These are phyloP conservation scores for Ogataea ramenticola DNA, from an alignment of 805 yeast genomes.

Conservation along the genomic window DNA sequence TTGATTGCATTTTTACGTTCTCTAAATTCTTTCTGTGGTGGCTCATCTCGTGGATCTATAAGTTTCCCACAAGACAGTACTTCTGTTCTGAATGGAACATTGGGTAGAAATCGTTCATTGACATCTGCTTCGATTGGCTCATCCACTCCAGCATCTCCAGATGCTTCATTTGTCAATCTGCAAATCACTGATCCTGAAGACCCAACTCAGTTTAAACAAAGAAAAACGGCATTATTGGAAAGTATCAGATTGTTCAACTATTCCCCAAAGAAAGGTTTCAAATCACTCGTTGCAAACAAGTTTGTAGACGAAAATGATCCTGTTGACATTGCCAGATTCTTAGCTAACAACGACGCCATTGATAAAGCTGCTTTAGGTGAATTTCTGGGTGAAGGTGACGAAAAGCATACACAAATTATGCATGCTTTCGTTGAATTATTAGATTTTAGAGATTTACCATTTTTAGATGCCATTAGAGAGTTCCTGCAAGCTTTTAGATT, in stretches of 20 bases:
- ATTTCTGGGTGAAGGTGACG: slow-evolving; percentile 83
- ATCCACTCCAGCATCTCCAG: slow-evolving; percentile 15
- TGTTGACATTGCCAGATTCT: slow-evolving; percentile 62
- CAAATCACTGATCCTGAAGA: slow-evolving; percentile 39
- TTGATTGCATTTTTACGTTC: slow-evolving; percentile 79
- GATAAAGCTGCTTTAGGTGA: slow-evolving; percentile 87
- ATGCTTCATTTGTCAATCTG: slow-evolving; percentile 10
- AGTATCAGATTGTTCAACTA: slow-evolving; percentile 75
- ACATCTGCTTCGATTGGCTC: slow-evolving; percentile 25
- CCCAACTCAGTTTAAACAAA: slow-evolving; percentile 78
- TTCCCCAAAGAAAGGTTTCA: slow-evolving; percentile 78
- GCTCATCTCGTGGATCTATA: neutral
- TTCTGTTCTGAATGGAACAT: neutral
- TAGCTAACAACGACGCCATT: slow-evolving; percentile 60
- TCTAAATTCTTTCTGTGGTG: slow-evolving; percentile 59
- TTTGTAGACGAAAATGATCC: slow-evolving; percentile 62
- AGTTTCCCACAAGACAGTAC: neutral
- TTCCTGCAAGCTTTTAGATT: slow-evolving; percentile 85
- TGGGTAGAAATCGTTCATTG: slow-evolving; percentile 21
- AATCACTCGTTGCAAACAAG: slow-evolving; percentile 49
- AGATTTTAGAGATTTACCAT: slow-evolving; percentile 61
- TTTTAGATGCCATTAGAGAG: slow-evolving; percentile 79
- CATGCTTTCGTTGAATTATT: slow-evolving; percentile 87
- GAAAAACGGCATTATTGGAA: slow-evolving; percentile 75
- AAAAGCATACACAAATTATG: slow-evolving; percentile 73